Base-by-base conservation (phyloP, 768 basidiomycete genomes). In the Podaxis rugospora region DNA sequence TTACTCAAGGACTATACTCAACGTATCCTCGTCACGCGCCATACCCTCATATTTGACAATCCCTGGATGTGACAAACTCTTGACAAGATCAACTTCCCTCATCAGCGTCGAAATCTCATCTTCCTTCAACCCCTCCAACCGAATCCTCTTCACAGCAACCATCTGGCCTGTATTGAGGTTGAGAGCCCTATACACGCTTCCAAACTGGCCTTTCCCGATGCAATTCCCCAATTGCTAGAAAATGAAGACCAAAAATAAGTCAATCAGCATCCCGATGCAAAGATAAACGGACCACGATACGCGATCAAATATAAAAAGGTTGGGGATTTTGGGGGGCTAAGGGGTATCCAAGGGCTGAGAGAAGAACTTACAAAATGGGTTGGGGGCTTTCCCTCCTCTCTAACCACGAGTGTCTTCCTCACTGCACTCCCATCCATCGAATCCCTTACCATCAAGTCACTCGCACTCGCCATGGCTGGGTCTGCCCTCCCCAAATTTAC, bases 31-130 rank as follows among this genome's bases (percentile, higher is more conserved):
- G 70, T 95, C 95, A 66, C 95, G 78, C 18, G 86, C 86, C 91
- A 98, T 94, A 35, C 96, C 96, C 73, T 98, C 93, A 68, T 98
- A 98, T 72, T 94, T 95, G 72, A 98, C 95, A 66, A 99, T 96
- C 71, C 93, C 90, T 1, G 95, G 95, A 72, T 99, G 96, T 10
- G 87, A 87, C 44, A 98, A 75, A 50, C 90, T 83, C 78, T 95
- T 95, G 67, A 98, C 85, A 37, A 99, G 77, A 67, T 95, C 91
- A 14, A 98, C 96, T 72, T 99, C 96, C 64, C 84, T 84, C 93
- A 96, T 97, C 52, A 98, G 81, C 69, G 93, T 89, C 51, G 82
- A 83, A 18, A 98, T 87, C 69, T 98, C 95, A 18, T 87, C 88
- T 73, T 97, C 95, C 71, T 90, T 89, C 68, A 97, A 78, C 6